Percentiles rank a stretch among this genome's conserved stretches.
Conservation (phyloP, 257 asterid genomes). For the Echites panduratus region DNA sequence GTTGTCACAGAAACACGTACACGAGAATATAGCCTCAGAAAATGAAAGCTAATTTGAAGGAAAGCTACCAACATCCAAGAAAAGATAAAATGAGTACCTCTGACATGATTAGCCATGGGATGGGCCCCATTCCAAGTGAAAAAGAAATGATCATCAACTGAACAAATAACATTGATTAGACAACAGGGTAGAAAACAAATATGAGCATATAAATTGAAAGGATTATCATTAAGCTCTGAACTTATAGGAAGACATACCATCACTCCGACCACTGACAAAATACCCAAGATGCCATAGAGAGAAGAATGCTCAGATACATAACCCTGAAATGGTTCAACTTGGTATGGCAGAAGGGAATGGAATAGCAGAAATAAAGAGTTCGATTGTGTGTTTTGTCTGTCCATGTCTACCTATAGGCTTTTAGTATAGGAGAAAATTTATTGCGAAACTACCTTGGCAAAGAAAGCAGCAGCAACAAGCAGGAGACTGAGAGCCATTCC, state of each 20-base stretch:
- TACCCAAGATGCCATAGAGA: slow-evolving; percentile 46
- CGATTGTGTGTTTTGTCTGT: not conserved
- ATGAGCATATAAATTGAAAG: slow-evolving; percentile 3
- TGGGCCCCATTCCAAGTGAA: slow-evolving; percentile 95
- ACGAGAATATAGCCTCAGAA: not conserved
- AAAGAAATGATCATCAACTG: slow-evolving; percentile 65
- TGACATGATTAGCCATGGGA: slow-evolving; percentile 97
- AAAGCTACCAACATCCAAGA: not conserved
- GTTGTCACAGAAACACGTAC: not conserved
- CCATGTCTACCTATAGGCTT: not conserved
- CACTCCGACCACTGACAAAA: slow-evolving; percentile 58
- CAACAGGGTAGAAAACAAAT: slow-evolving; percentile 8
- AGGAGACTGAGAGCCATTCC: slow-evolving; percentile 87
- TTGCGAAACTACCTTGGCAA: slow-evolving; percentile 51
- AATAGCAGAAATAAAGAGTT: not conserved
- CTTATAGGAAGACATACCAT: slow-evolving; percentile 32
- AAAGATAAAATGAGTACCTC: slow-evolving; percentile 45
- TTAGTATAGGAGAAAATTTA: not conserved
- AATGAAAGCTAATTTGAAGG: not conserved
- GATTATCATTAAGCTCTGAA: slow-evolving; percentile 1
- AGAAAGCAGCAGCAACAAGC: slow-evolving; percentile 63
- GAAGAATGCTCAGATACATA: slow-evolving; percentile 42
- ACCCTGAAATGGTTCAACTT: slow-evolving; percentile 37
- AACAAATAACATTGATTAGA: slow-evolving; percentile 17
- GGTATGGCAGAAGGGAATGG: slow-evolving; percentile 16